Evolutionary conservation across 2,329 filamentous ascomycete species (phyloP), one percentile per base, ranked within the genome.

Genomic region (Neofusicoccum cordaticola): DNA sequence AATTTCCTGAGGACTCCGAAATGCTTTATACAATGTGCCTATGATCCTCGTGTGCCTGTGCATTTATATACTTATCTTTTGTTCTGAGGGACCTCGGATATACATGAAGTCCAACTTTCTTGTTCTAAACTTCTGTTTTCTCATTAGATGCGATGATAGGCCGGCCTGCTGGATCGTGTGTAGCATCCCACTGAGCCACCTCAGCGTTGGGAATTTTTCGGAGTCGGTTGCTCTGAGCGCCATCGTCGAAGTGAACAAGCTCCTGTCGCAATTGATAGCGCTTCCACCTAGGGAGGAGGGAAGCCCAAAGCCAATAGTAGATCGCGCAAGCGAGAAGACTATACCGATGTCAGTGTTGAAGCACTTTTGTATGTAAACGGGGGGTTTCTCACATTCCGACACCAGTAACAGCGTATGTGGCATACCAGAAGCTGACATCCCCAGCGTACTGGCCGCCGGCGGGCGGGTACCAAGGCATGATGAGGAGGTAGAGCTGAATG

Each of bases 371-470:
- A 31, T 5, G 15, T 11, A 51, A 22, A 62, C 42, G 51, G 13
- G 15, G 35, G 4, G n/a, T 60, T n/a, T 84, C 85, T 80, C 78
- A 88, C 85, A 90, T 83, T 22, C 74, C 87, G 65, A 91, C 82
- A 0, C 89, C 88, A 0, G 86, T 83, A 0, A 87, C 84, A 19
- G 84, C 83, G 69, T 91, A 91, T 0, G 88, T 91, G 1, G 82
- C 88, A 68, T 91, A 92, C 85, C 86, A 92, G 74, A 92, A 92
- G 62, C 84, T 88, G 1, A 91, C 88, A 64, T 88, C 85, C 0
- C 88, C 89, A 0, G 83, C 85, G 39, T 84, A 82, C 0, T 78
- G 78, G 0, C 89, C 89, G 0, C 79, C 82, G 0, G 80, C 79
- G 0, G 89, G 90, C 1, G 89, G 89, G 68, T 87, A 89, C 89